These are phyloP conservation scores for Penicillium riverlandense DNA, from an alignment of 495 filamentous ascomycete species.

Conservation along the genomic window DNA sequence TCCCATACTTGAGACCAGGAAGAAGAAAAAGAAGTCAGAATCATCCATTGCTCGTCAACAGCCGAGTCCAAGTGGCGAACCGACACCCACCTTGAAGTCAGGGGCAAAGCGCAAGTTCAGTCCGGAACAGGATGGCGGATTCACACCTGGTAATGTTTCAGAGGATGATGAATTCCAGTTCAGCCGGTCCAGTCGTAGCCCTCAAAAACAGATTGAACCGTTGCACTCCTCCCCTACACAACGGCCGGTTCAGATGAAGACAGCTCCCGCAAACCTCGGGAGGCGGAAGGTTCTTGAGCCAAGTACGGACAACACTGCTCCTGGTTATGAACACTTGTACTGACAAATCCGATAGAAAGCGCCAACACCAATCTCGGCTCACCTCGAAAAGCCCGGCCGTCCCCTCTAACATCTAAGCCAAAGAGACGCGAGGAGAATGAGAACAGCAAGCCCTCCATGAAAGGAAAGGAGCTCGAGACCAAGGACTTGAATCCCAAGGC, in stretches of 20 bases:
- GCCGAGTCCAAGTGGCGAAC: neutral
- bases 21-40: conserved; percentile 32
- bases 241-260: conserved; percentile 11
- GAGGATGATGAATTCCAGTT: conserved; percentile 47
- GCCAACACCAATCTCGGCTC: conserved; percentile 39
- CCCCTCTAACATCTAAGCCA: conserved; percentile 4
- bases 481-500: conserved; percentile 4
- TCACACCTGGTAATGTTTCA: conserved; percentile 10
- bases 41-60: neutral
- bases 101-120: conserved; percentile 59
- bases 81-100: conserved; percentile 23
- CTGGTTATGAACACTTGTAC: neutral
- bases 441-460: conserved; percentile 10
- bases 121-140: conserved; percentile 40
- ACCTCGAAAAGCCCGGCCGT: conserved; percentile 15
- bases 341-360: conserved; percentile 40
- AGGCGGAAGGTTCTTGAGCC: conserved; percentile 52
- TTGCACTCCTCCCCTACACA: conserved; percentile 10
- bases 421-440: conserved; percentile 9
- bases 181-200: conserved; percentile 17
- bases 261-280: conserved; percentile 8
- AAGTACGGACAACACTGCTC: conserved; percentile 37
- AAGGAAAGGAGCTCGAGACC: conserved; percentile 8
- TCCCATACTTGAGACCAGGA: conserved; percentile 30
- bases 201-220: conserved; percentile 3